Conservation (phyloP, 1,284 basidiomycete genomes). For the Rhodotorula mucilaginosa region DNA sequence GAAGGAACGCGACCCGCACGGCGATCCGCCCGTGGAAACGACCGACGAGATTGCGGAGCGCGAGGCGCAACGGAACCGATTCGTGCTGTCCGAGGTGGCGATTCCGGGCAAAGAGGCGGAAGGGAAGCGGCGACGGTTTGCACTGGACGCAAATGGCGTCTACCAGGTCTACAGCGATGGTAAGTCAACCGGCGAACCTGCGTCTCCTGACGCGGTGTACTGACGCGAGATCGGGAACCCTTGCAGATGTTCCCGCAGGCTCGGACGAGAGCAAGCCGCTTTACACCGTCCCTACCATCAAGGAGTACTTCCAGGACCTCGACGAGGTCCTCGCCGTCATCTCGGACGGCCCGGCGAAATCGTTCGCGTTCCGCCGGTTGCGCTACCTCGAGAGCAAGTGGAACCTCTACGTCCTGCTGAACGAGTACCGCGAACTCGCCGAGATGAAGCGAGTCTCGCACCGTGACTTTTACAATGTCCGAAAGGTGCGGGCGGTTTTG, state of each 20-base stretch:
- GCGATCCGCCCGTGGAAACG: constrained; percentile 24
- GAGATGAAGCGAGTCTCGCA: constrained; percentile 91
- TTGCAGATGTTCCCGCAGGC: constrained; percentile 6
- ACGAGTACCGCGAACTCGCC: constrained; percentile 90
- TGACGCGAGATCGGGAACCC: neutral
- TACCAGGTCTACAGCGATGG: constrained; percentile 68
- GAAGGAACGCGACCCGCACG: constrained; percentile 55
- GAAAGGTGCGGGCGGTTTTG: constrained; percentile 58
- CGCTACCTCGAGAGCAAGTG: constrained; percentile 96
- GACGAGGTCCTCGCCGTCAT: constrained; percentile 62
- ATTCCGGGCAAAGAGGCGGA: constrained; percentile 50
- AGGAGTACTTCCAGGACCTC: constrained; percentile 95
- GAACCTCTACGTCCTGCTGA: constrained; percentile 86
- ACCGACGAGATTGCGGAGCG: constrained; percentile 63
- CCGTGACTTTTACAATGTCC: constrained; percentile 95
- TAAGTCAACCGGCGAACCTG: neutral
- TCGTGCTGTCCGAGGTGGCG: constrained; percentile 71
- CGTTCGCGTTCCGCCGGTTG: constrained; percentile 87
- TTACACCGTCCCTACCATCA: constrained; percentile 77
- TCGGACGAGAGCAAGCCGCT: constrained; percentile 54
- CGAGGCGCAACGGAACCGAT: constrained; percentile 47
- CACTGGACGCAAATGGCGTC: constrained; percentile 79
- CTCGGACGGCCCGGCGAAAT: constrained; percentile 74
- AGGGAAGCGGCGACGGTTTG: constrained; percentile 58
- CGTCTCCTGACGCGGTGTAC: too few relatives aligned